These are phyloP conservation scores for Arthrobotrys sphaeroides DNA, from an alignment of 2,329 filamentous ascomycete species.

Conservation along the genomic window DNA sequence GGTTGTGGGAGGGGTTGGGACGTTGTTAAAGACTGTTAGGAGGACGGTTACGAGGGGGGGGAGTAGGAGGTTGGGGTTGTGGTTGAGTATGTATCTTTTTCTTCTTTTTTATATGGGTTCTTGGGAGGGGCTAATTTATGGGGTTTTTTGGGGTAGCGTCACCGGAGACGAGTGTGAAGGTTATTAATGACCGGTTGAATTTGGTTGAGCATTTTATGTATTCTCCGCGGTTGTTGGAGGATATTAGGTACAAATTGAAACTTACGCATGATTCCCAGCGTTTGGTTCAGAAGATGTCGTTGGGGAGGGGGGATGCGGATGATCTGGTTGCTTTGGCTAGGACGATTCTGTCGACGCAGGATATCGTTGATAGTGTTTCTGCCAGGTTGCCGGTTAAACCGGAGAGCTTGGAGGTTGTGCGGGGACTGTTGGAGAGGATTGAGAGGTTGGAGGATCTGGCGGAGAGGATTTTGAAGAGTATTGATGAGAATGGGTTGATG, in stretches of 20 bases:
- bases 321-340: constrained; percentile 84
- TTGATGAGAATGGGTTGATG: constrained; percentile 90
- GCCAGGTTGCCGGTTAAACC: constrained; percentile 57
- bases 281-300: constrained; percentile 90
- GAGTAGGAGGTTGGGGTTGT: constrained; percentile 81
- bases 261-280: constrained; percentile 86
- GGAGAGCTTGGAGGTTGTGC: constrained; percentile 59
- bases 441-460: constrained; percentile 75
- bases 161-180: constrained; percentile 83
- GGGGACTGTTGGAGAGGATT: constrained; percentile 68
- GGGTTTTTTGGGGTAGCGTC: constrained; percentile 65
- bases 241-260: constrained; percentile 73
- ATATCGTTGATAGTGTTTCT: constrained; percentile 67
- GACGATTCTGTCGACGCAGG: constrained; percentile 78
- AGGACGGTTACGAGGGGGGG: constrained; percentile 92
- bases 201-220: constrained; percentile 79
- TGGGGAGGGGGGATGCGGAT: constrained; percentile 90
- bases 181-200: constrained; percentile 82
- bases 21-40: constrained; percentile 86
- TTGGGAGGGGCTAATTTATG: not conserved
- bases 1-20: constrained; percentile 73
- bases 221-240: constrained; percentile 74
- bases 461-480: constrained; percentile 75
- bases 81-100: constrained; percentile 70
- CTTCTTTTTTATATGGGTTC: not conserved